Evolutionary conservation across 768 basidiomycete species (phyloP).

Genomic region (Boletus rubroflammeus): DNA sequence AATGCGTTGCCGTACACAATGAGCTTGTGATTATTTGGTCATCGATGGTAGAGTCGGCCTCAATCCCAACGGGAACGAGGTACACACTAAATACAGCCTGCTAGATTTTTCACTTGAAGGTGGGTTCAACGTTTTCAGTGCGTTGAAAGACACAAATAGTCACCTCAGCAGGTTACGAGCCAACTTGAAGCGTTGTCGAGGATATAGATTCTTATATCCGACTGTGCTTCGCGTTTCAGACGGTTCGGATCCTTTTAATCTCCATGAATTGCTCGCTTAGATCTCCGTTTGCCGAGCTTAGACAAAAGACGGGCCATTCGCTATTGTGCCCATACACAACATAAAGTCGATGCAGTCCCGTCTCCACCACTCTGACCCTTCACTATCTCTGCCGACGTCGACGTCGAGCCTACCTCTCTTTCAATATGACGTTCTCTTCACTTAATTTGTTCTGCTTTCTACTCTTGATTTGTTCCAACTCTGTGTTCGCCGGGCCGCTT

Average conservation of each 20-base stretch:
- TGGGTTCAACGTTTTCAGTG: no score
- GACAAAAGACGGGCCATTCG: not conserved
- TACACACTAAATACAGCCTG: no score
- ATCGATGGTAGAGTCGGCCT: not conserved
- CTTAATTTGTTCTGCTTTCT: slow-evolving; percentile 1
- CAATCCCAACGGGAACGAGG: no score
- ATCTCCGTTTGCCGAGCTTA: not conserved
- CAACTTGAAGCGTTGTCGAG: no score
- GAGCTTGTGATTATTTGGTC: not conserved
- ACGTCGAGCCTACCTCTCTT: not conserved
- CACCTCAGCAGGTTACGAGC: no score
- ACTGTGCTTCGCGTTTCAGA: not conserved
- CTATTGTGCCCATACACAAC: slow-evolving; percentile 2
- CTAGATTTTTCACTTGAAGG: no score
- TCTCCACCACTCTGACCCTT: not conserved
- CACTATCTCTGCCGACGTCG: not conserved
- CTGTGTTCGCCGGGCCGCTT: slow-evolving; percentile 14
- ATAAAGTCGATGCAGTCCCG: slow-evolving; percentile 5
- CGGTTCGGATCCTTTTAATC: not conserved
- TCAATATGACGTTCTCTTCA: slow-evolving; percentile 12
- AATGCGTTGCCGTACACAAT: not conserved
- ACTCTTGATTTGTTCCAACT: slow-evolving; percentile 4
- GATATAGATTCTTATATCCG: no score
- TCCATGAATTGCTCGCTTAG: not conserved
- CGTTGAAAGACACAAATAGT: no score